Base-by-base conservation (phyloP, 768 basidiomycete genomes). In the Boletus rubroflammeus region DNA sequence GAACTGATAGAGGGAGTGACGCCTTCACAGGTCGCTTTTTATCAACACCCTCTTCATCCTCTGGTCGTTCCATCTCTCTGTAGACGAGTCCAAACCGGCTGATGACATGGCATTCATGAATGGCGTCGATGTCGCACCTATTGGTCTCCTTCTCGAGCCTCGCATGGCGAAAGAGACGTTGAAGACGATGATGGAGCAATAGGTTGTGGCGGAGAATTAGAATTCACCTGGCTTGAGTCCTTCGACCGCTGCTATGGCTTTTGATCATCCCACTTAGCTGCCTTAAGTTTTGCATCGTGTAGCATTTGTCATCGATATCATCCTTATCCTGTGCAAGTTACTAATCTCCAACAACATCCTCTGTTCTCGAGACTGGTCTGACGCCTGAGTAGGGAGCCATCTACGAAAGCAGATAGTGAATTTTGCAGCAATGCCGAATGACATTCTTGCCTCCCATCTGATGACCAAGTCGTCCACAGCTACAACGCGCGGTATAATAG, bases 1-100 rank as follows among this genome's bases (percentile, higher is more conserved):
- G 9, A n/a, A 9, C 25, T 47, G 21, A 59, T 13, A 23, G 23
- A 32, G 21, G 48, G 21, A 47, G 19, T 49, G 26, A 28, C 7
- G n/a, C 41, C n/a, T 29, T 28, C 1, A 55, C 50, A 80, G 81
- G 7, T 85, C 84, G 2, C 69, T 87, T 2, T 83, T 82, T 62
- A 70, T 86, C 49, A 85, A 81, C 59, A 79, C 80, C 0, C 78
- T 81, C 1, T 71, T 84, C n/a, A 65, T 81, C 7, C 74, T 84
- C 10, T 86, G 83, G 81, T 76, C 83, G 0, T 86, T 86, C 69
- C 72, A 62, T 1, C 70, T 86, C 40, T 71, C 68, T 2, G 56
- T 75, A 11, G 80, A 83, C 56, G 72, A 76, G 0, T 59, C 67
- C 7, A 66, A 72, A 9, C 81, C 81, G 0, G 82, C 84, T 44